These are phyloP conservation scores for Setaria italica DNA, from an alignment of 202 grass and related monocot genomes.

Conservation along the genomic window DNA sequence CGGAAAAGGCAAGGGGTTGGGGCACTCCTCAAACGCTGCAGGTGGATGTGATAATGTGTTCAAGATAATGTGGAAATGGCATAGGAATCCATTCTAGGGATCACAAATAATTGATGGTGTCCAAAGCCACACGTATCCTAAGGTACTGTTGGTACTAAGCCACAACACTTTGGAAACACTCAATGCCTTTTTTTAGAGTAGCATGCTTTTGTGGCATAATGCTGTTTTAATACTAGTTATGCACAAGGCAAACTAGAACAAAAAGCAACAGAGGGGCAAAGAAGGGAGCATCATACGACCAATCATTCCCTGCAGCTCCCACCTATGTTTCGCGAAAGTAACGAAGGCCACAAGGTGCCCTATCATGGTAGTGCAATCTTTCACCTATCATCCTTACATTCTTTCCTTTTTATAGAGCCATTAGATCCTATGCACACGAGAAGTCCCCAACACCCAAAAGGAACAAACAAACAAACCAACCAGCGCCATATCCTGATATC, in stretches of 20 bases:
- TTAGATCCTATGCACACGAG: constrained; percentile 19
- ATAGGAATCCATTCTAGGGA: neutral
- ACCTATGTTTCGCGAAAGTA: constrained; percentile 11
- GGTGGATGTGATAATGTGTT: neutral
- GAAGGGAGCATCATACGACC: neutral
- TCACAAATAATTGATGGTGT: neutral
- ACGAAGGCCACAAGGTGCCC: constrained; percentile 25
- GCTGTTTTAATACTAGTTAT: neutral
- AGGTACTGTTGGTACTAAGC: neutral
- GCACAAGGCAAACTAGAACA: neutral
- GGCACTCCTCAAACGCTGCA: neutral
- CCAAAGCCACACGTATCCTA: neutral
- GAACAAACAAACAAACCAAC: constrained; percentile 43
- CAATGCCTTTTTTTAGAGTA: neutral
- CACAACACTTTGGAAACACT: neutral
- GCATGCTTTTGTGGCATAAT: neutral
- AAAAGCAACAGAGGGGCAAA: neutral
- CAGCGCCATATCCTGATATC: constrained; percentile 9
- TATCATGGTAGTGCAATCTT: constrained; percentile 46
- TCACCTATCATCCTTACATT: constrained; percentile 35
- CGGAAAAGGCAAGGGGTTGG: neutral
- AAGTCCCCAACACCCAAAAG: constrained; percentile 22
- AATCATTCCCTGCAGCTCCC: constrained; percentile 33
- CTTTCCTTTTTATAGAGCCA: neutral
- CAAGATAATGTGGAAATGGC: neutral